Percentiles rank a stretch among this genome's conserved stretches.
Evolutionary conservation across 2,329 filamentous ascomycete genomes (phyloP).

Genomic region (Phoma sp.): DNA sequence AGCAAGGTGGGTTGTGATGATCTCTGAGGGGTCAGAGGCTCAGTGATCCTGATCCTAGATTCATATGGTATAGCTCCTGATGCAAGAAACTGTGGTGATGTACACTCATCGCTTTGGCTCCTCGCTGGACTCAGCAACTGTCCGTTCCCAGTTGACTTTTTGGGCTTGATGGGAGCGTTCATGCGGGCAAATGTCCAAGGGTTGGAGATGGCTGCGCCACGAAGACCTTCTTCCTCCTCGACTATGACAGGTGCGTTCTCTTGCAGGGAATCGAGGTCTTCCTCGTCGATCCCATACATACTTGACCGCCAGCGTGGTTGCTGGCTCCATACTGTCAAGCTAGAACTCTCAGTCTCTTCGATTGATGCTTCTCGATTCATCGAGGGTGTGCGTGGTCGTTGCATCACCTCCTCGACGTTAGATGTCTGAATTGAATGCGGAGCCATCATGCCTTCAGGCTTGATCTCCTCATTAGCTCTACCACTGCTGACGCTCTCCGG

Average conservation of each 20-base stretch:
- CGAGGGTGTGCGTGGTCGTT: neutral
- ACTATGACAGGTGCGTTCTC: conserved; percentile 21
- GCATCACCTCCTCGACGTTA: neutral
- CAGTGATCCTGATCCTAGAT: neutral
- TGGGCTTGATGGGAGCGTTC: conserved; percentile 45
- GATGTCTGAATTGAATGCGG: neutral
- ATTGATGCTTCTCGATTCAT: neutral
- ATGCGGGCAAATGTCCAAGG: conserved; percentile 60
- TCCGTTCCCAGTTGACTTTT: conserved; percentile 11
- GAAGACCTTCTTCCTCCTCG: conserved; percentile 40
- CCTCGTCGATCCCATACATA: conserved; percentile 51
- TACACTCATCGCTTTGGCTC: conserved; percentile 8
- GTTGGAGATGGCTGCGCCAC: conserved; percentile 51
- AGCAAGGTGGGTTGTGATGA: conserved; percentile 12
- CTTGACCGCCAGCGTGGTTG: conserved; percentile 42
- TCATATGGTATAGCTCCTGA: conserved; percentile 1
- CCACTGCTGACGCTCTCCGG: conserved; percentile 20
- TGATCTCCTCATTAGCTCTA: neutral
- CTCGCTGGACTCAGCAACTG: conserved; percentile 40
- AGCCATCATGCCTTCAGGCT: neutral
- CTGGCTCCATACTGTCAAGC: neutral
- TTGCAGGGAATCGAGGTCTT: conserved; percentile 39
- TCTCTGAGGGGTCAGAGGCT: conserved; percentile 29
- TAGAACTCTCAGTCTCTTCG: neutral
- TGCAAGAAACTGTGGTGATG: conserved; percentile 13